Evolutionary conservation across 2,329 filamentous ascomycete species (phyloP).

Genomic region (Diaporthe caulivora): DNA sequence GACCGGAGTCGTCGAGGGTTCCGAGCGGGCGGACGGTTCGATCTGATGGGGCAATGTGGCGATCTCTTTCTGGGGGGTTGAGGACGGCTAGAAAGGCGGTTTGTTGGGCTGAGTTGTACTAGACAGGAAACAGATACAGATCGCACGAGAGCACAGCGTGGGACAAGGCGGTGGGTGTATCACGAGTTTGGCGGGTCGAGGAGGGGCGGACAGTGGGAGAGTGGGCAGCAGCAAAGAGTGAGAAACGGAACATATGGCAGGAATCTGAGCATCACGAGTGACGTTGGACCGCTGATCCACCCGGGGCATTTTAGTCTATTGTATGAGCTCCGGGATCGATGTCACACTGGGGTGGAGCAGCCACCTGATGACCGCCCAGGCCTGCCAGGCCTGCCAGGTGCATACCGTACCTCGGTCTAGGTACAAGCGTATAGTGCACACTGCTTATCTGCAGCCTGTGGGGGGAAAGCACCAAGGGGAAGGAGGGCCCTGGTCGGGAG

Average conservation of each 20-base stretch:
- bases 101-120: constrained; percentile 21
- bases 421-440: no score
- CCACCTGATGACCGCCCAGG: constrained; percentile 7
- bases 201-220: background rate
- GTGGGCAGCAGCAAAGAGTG: background rate
- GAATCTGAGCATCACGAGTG: constrained; percentile 29
- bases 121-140: background rate
- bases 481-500: background rate
- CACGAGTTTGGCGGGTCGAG: constrained; percentile 11
- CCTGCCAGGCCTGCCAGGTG: no score
- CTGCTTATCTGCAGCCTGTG: constrained; percentile 7
- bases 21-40: constrained; percentile 15
- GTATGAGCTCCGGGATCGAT: constrained; percentile 4
- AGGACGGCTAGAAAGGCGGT: background rate
- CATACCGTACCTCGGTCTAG: no score
- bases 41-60: constrained; percentile 23
- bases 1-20: constrained; percentile 13
- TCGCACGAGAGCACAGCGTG: constrained; percentile 33
- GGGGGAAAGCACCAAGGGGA: background rate
- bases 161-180: constrained; percentile 5
- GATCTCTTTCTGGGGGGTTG: background rate
- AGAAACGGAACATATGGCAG: constrained; percentile 9
- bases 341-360: constrained; percentile 26
- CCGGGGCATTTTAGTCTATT: constrained; percentile 8
- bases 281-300: constrained; percentile 30